A percentile compares a stretch with the other conserved stretches of the same genome.
phyloP scores from a whole-genome alignment of 306 rosid species.

The Castanea mollissima region DNA sequence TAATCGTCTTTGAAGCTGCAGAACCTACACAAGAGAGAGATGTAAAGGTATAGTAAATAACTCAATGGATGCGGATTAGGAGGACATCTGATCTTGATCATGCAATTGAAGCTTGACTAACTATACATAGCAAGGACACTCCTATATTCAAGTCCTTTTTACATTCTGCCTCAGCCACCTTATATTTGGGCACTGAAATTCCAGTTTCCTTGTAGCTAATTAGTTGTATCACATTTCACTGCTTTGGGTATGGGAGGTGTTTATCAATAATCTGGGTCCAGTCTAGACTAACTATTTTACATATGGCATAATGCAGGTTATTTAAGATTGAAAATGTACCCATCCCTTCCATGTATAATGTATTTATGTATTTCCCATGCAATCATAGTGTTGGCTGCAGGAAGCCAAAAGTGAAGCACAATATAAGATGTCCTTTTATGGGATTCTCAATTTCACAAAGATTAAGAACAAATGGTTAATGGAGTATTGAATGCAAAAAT shows the following conservation, averaged over 20 bases:
- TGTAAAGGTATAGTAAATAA: conserved; percentile 18
- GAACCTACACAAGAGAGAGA: conserved; percentile 48
- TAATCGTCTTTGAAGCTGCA: conserved; percentile 67
- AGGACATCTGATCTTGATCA: not conserved
- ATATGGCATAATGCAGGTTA: not conserved
- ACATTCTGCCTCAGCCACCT: too few species aligned
- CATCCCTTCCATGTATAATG: not conserved
- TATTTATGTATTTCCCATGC: too few species aligned
- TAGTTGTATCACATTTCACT: too few species aligned
- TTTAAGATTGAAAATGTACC: not conserved
- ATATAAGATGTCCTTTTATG: not conserved
- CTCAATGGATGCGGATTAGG: not conserved
- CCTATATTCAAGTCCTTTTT: too few species aligned
- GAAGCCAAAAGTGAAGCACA: not conserved
- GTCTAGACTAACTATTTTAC: not conserved
- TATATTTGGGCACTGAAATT: too few species aligned
- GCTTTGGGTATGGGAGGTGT: too few species aligned
- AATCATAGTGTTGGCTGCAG: not conserved
- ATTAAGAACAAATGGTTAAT: not conserved
- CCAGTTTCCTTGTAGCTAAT: too few species aligned
- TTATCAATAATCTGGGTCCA: too few species aligned
- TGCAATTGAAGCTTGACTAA: not conserved
- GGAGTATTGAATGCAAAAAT: not conserved
- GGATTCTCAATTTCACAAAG: not conserved
- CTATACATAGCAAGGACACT: not conserved